A percentile compares a stretch with the other conserved stretches of the same genome.
Conservation (phyloP, 2,329 filamentous ascomycete species). For the Passalora sequoiae region DNA sequence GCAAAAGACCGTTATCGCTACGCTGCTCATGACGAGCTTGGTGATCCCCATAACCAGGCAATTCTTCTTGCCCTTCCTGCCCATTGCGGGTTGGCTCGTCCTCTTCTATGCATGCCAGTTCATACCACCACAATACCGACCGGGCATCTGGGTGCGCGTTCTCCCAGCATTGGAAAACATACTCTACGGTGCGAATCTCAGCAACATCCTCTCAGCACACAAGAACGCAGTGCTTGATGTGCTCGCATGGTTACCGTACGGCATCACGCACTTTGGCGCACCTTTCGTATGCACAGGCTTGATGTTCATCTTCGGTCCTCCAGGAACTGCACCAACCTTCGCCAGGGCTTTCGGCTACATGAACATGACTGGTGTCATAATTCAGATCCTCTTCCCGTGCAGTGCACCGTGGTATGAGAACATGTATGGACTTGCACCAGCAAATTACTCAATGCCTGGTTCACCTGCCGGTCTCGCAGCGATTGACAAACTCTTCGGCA, state of each 20-base stretch:
- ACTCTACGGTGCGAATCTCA: slow-evolving; percentile 89
- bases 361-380: slow-evolving; percentile 79
- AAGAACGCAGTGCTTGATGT: slow-evolving; percentile 78
- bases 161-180: slow-evolving; percentile 94
- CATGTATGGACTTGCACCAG: slow-evolving; percentile 80
- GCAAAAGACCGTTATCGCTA: slow-evolving; percentile 67
- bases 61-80: slow-evolving; percentile 82
- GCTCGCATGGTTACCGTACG: slow-evolving; percentile 89
- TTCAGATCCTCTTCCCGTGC: slow-evolving; percentile 87
- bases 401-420: slow-evolving; percentile 98
- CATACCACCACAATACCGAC: slow-evolving; percentile 80
- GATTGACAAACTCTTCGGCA: slow-evolving; percentile 81
- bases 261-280: slow-evolving; percentile 81
- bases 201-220: slow-evolving; percentile 89
- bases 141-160: slow-evolving; percentile 92
- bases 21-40: slow-evolving; percentile 63
- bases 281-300: slow-evolving; percentile 72
- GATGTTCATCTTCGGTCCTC: slow-evolving; percentile 84
- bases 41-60: slow-evolving; percentile 81
- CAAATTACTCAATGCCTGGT: slow-evolving; percentile 85
- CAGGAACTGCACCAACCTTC: slow-evolving; percentile 77
- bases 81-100: slow-evolving; percentile 79
- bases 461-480: slow-evolving; percentile 84
- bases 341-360: slow-evolving; percentile 87
- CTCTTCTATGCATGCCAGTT: slow-evolving; percentile 93